A percentile compares a stretch with the other conserved stretches of the same genome.
phyloP scores from a whole-genome alignment of 345 rosid species.

The Salix exigua region DNA sequence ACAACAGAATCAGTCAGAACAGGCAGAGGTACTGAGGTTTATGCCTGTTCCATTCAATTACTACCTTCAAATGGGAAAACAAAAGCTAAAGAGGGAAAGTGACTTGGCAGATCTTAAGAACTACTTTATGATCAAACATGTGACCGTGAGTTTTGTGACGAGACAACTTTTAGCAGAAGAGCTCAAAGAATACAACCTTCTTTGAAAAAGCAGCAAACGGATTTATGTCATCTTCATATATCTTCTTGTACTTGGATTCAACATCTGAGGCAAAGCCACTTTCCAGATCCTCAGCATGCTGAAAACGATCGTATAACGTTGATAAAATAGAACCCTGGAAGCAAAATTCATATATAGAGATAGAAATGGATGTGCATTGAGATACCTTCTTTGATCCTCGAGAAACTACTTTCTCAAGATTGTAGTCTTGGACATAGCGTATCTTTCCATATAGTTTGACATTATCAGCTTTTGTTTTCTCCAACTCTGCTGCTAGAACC shows the following conservation, averaged over 20 bases:
- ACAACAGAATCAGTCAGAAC: too few relatives aligned
- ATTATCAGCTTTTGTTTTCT: slow-evolving; percentile 91
- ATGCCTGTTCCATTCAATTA: too few relatives aligned
- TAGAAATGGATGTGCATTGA: not conserved
- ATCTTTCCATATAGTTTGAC: slow-evolving; percentile 95
- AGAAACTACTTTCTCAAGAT: slow-evolving; percentile 84
- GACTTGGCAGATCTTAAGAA: not conserved
- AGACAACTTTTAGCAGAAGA: not conserved
- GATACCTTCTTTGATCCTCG: slow-evolving; percentile 91
- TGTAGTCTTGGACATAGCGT: slow-evolving; percentile 94
- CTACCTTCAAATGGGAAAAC: too few relatives aligned
- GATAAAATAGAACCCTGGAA: slow-evolving; percentile 4
- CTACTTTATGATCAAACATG: not conserved
- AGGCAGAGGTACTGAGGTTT: too few relatives aligned
- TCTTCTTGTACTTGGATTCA: slow-evolving; percentile 97
- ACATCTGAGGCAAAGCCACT: slow-evolving; percentile 89
- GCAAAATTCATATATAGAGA: not conserved
- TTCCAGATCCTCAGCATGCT: slow-evolving; percentile 87
- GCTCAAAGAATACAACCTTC: slow-evolving; percentile 46
- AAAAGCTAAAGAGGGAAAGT: not conserved
- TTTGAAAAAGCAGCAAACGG: slow-evolving; percentile 98
- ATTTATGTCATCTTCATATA: slow-evolving; percentile 94
- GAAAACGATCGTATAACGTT: slow-evolving; percentile 18
- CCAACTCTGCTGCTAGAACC: slow-evolving; percentile 62
- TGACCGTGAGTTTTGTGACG: not conserved